Percentiles rank a stretch among this genome's conserved stretches.
These are phyloP conservation scores for Daucus carota DNA, from an alignment of 129 eudicot species.

Conservation along the genomic window DNA sequence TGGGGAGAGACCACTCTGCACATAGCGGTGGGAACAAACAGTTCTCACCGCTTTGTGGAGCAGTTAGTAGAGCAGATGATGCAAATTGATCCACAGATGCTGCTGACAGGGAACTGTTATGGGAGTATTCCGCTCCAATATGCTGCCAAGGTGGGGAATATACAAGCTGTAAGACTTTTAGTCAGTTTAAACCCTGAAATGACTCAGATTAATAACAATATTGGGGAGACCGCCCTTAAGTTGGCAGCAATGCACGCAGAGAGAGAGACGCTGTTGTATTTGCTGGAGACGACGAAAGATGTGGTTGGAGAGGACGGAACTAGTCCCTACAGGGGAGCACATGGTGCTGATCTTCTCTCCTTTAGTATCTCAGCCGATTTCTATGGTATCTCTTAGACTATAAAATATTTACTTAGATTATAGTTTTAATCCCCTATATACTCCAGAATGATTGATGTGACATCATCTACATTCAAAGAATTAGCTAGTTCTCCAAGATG, in stretches of 20 bases:
- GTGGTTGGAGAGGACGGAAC: conserved; percentile 27
- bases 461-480: neutral
- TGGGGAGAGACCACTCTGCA: conserved; percentile 29
- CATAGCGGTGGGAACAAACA: conserved; percentile 30
- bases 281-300: conserved; percentile 24
- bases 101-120: conserved; percentile 11
- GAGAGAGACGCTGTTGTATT: conserved; percentile 18
- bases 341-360: conserved; percentile 26
- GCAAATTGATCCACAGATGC: neutral
- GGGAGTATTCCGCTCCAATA: conserved; percentile 26
- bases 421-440: no score
- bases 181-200: conserved; percentile 16
- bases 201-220: conserved; percentile 19
- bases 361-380: conserved; percentile 25
- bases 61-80: conserved; percentile 11
- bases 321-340: conserved; percentile 21
- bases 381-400: no score
- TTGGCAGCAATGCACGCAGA: conserved; percentile 24
- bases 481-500: neutral
- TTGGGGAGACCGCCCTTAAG: conserved; percentile 23
- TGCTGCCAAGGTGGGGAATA: conserved; percentile 30
- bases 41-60: conserved; percentile 23
- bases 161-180: conserved; percentile 21
- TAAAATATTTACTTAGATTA: no score
- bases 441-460: no score